Percentiles rank a stretch among this genome's conserved stretches.
phyloP scores from a whole-genome alignment of 164 flowering plant genomes.

The Liquidambar formosana region DNA sequence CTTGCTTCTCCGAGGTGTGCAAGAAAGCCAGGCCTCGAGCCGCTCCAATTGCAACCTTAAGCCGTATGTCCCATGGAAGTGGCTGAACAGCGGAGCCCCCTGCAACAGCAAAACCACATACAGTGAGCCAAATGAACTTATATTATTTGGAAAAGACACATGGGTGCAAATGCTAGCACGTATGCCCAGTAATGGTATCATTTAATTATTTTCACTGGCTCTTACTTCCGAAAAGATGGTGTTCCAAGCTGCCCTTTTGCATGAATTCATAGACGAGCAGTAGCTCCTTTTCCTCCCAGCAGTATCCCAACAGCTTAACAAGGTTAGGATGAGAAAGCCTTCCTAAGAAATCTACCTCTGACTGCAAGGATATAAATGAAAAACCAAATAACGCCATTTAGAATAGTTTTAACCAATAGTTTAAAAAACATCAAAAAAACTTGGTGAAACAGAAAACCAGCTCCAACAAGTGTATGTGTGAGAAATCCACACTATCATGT shows the following conservation, averaged over 20 bases:
- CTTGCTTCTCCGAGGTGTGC: constrained; percentile 68
- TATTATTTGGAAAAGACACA: not conserved
- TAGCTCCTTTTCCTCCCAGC: constrained; percentile 72
- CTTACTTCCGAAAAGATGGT: constrained; percentile 91
- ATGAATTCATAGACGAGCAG: constrained; percentile 82
- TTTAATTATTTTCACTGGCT: not conserved
- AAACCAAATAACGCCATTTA: not conserved
- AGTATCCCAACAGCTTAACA: constrained; percentile 78
- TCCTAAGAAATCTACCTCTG: constrained; percentile 80
- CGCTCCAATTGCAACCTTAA: constrained; percentile 79
- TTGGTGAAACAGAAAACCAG: no score
- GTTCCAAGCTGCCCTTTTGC: constrained; percentile 87
- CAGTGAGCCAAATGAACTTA: not conserved
- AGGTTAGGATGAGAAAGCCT: constrained; percentile 84
- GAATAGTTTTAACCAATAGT: not conserved
- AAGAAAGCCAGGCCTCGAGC: constrained; percentile 81
- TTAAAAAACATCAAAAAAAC: not conserved
- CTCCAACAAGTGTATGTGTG: no score
- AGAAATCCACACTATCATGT: no score
- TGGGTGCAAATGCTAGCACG: no score
- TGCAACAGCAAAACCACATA: constrained; percentile 23
- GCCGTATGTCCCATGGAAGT: constrained; percentile 68
- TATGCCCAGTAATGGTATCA: not conserved
- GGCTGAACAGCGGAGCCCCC: constrained; percentile 69
- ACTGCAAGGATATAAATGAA: constrained; percentile 41